Evolutionary conservation across 805 yeast species (phyloP).

Genomic region (Cyberlindnera americana): DNA sequence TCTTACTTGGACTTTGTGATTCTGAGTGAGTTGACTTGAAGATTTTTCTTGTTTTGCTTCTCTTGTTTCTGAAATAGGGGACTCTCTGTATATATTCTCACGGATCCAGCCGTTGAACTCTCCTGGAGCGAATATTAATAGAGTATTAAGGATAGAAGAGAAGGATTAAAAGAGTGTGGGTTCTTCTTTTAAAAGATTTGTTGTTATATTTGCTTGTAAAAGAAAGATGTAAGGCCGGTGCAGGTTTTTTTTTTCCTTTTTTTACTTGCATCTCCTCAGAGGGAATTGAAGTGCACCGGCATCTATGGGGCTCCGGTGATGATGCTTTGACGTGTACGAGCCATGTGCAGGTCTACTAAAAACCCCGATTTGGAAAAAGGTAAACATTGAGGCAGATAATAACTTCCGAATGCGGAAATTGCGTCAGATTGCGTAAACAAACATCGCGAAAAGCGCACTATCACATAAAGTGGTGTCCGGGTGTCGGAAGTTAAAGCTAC

Average conservation of each 20-base stretch:
- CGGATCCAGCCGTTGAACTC: conserved; percentile 15
- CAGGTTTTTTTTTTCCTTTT: background rate
- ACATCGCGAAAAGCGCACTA: background rate
- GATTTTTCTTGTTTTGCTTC: background rate
- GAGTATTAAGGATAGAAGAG: no score
- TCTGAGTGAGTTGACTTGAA: background rate
- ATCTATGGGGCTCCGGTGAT: background rate
- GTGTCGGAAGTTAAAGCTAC: no score
- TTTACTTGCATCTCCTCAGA: no score
- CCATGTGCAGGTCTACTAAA: no score
- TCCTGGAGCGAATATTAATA: conserved; percentile 10
- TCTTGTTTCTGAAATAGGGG: no score
- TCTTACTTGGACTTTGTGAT: background rate
- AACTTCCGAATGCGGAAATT: conserved; percentile 8
- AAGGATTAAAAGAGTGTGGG: background rate
- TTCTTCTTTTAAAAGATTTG: no score
- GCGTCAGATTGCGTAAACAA: conserved; percentile 1
- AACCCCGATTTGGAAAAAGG: conserved; percentile 13
- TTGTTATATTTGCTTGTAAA: background rate
- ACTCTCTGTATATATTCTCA: conserved; percentile 3
- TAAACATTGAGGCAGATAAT: conserved; percentile 12
- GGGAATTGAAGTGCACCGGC: background rate
- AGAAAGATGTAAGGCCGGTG: background rate
- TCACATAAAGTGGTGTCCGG: no score
- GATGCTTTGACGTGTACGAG: background rate